These are phyloP conservation scores for Mangifera indica DNA, from an alignment of 345 rosid species.

Conservation along the genomic window DNA sequence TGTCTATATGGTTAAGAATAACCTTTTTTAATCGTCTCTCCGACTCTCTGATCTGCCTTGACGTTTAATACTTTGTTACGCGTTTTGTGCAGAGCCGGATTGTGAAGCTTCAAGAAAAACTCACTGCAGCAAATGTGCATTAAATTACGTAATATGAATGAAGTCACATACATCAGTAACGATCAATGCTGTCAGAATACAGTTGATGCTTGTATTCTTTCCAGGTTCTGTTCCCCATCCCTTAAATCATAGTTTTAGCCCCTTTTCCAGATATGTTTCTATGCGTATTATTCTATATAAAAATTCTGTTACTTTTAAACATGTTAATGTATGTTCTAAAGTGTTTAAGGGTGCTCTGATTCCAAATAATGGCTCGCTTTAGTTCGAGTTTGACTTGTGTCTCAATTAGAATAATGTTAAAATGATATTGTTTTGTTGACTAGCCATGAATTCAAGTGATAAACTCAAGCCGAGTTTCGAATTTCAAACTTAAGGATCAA, in stretches of 20 bases:
- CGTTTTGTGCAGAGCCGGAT: constrained; percentile 50
- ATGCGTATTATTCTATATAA: not conserved
- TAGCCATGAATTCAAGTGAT: too few species aligned
- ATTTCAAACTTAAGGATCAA: too few species aligned
- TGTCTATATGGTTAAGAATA: not conserved
- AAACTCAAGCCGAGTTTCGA: too few species aligned
- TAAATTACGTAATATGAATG: constrained; percentile 7
- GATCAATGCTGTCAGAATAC: not conserved
- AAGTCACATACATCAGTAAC: not conserved
- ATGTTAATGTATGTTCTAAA: not conserved
- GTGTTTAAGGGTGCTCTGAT: not conserved
- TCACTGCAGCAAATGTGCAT: constrained; percentile 32
- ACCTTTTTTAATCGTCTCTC: too few species aligned
- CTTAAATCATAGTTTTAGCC: not conserved
- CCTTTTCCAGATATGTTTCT: not conserved
- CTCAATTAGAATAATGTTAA: too few species aligned
- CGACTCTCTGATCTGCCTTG: not conserved
- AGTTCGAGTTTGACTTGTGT: too few species aligned
- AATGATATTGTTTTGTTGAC: too few species aligned
- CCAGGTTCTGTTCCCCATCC: constrained; percentile 1
- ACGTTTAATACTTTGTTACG: not conserved
- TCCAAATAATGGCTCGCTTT: not conserved
- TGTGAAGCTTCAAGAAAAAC: constrained; percentile 53
- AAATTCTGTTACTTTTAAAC: not conserved
- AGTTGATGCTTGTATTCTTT: not conserved